Evolutionary conservation across 1,284 basidiomycete species (phyloP).

Genomic region (Leccinum griseonigrum): DNA sequence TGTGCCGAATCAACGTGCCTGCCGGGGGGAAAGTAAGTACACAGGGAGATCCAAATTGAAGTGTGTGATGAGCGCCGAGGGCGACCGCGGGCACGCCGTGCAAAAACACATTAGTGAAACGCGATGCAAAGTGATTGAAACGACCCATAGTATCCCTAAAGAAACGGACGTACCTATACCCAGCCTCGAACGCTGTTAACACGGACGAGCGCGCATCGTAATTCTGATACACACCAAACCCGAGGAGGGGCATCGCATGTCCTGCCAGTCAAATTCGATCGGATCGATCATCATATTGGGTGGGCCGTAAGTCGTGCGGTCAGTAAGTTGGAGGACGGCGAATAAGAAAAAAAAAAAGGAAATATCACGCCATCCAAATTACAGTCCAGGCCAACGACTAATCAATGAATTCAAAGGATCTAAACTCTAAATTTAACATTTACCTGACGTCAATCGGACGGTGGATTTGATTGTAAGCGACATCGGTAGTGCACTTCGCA

Average conservation of each 20-base stretch:
- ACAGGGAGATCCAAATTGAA: neutral
- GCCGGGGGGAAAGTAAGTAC: slow-evolving; percentile 2
- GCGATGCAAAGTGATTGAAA: neutral
- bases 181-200: slow-evolving; percentile 68
- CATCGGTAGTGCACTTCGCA: slow-evolving; percentile 13
- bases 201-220: slow-evolving; percentile 56
- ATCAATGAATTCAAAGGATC: neutral
- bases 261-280: slow-evolving; percentile 34
- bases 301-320: neutral
- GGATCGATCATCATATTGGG: neutral
- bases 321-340: neutral
- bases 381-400: neutral
- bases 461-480: slow-evolving; percentile 32
- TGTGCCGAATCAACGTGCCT: slow-evolving; percentile 75
- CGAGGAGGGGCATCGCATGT: slow-evolving; percentile 68
- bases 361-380: neutral
- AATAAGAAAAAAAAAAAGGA: neutral
- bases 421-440: slow-evolving; percentile 17
- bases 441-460: slow-evolving; percentile 40
- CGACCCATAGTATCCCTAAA: neutral
- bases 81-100: neutral
- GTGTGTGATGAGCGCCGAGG: neutral
- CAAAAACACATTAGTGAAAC: neutral
- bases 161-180: slow-evolving; percentile 57
- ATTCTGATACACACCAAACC: slow-evolving; percentile 81